Conservation (phyloP, 78 protist species). For the Corallochytrium limacisporum region DNA sequence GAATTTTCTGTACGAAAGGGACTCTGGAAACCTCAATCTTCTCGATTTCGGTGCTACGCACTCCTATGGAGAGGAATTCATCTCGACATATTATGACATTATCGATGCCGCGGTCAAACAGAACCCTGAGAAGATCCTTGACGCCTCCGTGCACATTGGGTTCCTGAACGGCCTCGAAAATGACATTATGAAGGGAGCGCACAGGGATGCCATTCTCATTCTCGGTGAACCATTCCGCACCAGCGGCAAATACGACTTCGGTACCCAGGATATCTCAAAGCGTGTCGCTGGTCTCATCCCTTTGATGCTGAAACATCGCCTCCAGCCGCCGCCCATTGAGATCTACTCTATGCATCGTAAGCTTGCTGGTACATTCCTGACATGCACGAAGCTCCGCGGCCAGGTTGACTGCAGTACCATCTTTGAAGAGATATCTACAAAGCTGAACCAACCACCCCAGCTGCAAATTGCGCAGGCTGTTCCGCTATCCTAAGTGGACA, state of each 20-base stretch:
- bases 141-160: constrained; percentile 47
- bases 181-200: constrained; percentile 61
- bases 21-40: constrained; percentile 29
- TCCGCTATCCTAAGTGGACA: too few species aligned
- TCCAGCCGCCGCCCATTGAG: constrained; percentile 19
- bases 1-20: constrained; percentile 60
- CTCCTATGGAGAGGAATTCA: constrained; percentile 22
- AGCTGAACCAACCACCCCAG: too few species aligned
- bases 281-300: constrained; percentile 39
- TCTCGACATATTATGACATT: constrained; percentile 42
- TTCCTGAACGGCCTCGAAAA: constrained; percentile 74
- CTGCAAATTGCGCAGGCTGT: too few species aligned
- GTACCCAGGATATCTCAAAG: constrained; percentile 24
- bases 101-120: constrained; percentile 48
- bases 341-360: constrained; percentile 77
- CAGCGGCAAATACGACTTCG: constrained; percentile 22
- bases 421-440: not conserved
- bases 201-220: constrained; percentile 32
- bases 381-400: constrained; percentile 50
- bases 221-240: constrained; percentile 54
- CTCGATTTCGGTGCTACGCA: constrained; percentile 80
- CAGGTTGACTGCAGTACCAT: constrained; percentile 20
- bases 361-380: constrained; percentile 60
- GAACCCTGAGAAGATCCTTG: constrained; percentile 17
- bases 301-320: constrained; percentile 52